Base-by-base conservation (phyloP, 169 alveolate species). In the Plasmodium fragile region DNA sequence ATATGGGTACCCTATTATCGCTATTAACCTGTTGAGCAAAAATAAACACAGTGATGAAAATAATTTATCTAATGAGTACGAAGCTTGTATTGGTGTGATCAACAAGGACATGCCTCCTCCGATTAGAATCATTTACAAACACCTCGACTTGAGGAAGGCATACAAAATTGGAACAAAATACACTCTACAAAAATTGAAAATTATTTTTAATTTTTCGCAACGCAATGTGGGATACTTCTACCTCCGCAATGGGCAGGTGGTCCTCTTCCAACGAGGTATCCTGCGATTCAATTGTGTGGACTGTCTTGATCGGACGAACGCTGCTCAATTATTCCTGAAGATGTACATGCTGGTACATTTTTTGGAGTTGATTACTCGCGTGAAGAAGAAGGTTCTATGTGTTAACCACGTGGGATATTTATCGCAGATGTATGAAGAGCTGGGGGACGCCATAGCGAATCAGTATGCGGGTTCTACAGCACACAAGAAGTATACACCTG, bases 261-360 rank as follows among this genome's bases (percentile, higher is more conserved):
- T 92, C 0, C 65, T 55, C n/a, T 36, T 95, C 22, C 99, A 99
- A 93, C 79, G 92, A 78, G 99, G 99, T 1, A 97, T 97, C 25
- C 94, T 98, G 41, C 97, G 99, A 77, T 98, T 99, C 53, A 99
- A 98, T 95, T 99, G 99, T 92, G 97, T 99, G 92, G 99, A 99
- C 95, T 99, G 99, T 75, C 94, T 99, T 30, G 99, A 99, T 91
- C 97, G 99, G 81, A 98, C 99, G 0, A 99, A 99, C 92, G 99
- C 98, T 0, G 99, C 98, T 1, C 83, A 95, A 4, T 10, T 92
- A 82, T 94, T 94, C 43, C 55, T 95, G 34, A 92, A 94, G n/a
- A 87, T 95, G n/a, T 70, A 73, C 5, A 83, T 94, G 45, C 81
- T 95, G 55, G 89, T 82, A 10, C 73, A 83, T 82, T 96, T 94